These are phyloP conservation scores for Dendryphion nanum DNA, from an alignment of 2,329 filamentous ascomycete genomes.

Conservation along the genomic window DNA sequence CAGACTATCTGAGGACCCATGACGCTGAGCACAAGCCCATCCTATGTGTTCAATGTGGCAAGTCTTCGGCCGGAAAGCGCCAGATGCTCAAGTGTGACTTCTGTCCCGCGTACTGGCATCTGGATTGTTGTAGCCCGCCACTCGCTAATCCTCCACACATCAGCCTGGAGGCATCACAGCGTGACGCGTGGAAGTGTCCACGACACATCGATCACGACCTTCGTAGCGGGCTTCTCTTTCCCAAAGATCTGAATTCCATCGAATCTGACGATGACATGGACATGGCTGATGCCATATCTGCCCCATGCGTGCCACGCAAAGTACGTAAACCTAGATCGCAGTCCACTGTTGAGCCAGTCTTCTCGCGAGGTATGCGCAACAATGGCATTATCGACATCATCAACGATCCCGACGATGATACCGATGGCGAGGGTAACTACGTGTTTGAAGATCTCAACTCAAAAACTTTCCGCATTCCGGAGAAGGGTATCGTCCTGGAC, in stretches of 20 bases:
- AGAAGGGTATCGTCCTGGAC: conserved; percentile 49
- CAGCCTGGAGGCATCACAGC: conserved; percentile 51
- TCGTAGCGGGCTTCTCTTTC: conserved; percentile 30
- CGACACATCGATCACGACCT: conserved; percentile 80
- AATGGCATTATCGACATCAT: conserved; percentile 48
- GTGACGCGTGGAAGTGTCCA: conserved; percentile 81
- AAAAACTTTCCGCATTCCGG: conserved; percentile 45
- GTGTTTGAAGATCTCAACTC: conserved; percentile 43
- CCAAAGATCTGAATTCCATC: conserved; percentile 29
- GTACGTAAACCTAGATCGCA: conserved; percentile 52
- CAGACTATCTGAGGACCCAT: conserved; percentile 61
- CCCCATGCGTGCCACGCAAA: conserved; percentile 37
- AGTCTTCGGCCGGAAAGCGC: conserved; percentile 60
- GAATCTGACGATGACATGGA: conserved; percentile 22
- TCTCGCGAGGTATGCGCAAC: conserved; percentile 61
- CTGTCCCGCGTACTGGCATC: conserved; percentile 82
- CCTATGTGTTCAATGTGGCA: conserved; percentile 74
- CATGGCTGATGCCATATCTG: conserved; percentile 26
- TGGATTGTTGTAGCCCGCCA: conserved; percentile 87
- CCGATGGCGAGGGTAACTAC: conserved; percentile 42
- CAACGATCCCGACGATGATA: conserved; percentile 44
- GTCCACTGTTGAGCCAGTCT: conserved; percentile 46
- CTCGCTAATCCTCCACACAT: conserved; percentile 71
- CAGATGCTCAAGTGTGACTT: conserved; percentile 84
- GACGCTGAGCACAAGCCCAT: conserved; percentile 71